These are phyloP conservation scores for Sclerotinia spermophila DNA, from an alignment of 2,329 filamentous ascomycete genomes.

Conservation along the genomic window DNA sequence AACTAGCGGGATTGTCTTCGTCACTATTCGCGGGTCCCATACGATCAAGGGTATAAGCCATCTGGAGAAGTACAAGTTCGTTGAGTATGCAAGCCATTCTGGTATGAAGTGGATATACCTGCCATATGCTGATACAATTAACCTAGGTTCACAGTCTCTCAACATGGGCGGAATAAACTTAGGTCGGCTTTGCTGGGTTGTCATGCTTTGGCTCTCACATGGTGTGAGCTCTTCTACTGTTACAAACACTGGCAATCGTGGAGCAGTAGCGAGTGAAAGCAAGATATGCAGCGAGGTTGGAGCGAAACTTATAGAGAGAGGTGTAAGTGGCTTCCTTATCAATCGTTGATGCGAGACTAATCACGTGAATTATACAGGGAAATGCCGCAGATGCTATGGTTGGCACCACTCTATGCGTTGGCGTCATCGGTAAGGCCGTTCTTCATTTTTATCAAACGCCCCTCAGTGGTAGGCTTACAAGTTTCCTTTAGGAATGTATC, in stretches of 20 bases:
- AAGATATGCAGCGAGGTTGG: constrained; percentile 51
- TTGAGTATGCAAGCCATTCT: not conserved
- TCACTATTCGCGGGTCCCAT: not conserved
- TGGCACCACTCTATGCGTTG: constrained; percentile 70
- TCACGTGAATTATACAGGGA: constrained; percentile 42
- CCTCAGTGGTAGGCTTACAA: constrained; percentile 10
- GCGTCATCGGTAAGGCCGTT: constrained; percentile 56
- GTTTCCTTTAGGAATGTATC: constrained; percentile 58
- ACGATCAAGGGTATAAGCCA: not conserved
- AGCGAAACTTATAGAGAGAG: constrained; percentile 46
- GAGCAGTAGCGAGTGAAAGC: constrained; percentile 53
- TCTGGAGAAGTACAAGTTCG: not conserved
- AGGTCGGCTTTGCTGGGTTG: not conserved
- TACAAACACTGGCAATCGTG: constrained; percentile 27
- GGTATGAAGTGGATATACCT: not conserved
- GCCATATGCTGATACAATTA: not conserved
- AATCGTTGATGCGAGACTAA: constrained; percentile 16
- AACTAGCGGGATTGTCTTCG: not conserved
- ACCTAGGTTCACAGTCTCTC: not conserved
- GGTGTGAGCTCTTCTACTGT: not conserved
- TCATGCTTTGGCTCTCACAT: not conserved
- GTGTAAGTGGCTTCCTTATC: constrained; percentile 37
- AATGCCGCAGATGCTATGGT: constrained; percentile 76
- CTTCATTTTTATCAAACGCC: not conserved
- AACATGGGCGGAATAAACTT: not conserved